Percentiles rank a stretch among this genome's conserved stretches.
Conservation (phyloP, 2,329 filamentous ascomycete species). For the Alternaria sp. region DNA sequence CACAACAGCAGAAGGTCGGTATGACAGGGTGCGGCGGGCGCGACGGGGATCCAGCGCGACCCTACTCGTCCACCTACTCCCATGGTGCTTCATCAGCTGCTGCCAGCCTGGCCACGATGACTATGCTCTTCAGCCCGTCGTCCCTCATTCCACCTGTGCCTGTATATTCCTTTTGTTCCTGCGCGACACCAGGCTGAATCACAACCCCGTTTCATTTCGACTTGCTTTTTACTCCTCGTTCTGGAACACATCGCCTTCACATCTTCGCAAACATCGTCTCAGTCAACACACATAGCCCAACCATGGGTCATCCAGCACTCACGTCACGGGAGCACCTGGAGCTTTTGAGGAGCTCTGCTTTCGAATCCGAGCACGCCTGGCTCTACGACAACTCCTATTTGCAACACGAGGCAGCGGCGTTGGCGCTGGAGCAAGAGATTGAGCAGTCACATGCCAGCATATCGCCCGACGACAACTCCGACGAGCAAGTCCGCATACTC, state of each 20-base stretch:
- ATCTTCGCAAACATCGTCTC: background rate
- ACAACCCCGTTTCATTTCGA: conserved; percentile 5
- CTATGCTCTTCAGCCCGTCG: conserved; percentile 20
- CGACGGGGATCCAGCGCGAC: conserved; percentile 25
- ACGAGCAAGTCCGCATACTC: conserved; percentile 46
- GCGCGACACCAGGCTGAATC: conserved; percentile 7
- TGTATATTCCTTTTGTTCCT: conserved; percentile 18
- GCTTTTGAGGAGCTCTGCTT: conserved; percentile 48
- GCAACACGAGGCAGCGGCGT: conserved; percentile 47
- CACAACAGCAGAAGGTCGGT: conserved; percentile 29
- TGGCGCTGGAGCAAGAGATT: conserved; percentile 46
- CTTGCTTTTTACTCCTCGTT: conserved; percentile 4
- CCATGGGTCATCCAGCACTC: conserved; percentile 37
- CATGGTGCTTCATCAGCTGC: conserved; percentile 31
- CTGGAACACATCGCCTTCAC: conserved; percentile 2
- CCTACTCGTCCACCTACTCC: conserved; percentile 20
- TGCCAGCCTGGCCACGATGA: conserved; percentile 17
- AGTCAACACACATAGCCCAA: conserved; percentile 18
- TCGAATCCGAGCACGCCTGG: conserved; percentile 50
- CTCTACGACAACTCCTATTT: conserved; percentile 49
- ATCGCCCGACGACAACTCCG: conserved; percentile 49
- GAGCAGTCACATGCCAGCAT: conserved; percentile 44
- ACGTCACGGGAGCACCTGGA: conserved; percentile 45
- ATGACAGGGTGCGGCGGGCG: conserved; percentile 31
- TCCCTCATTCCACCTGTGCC: conserved; percentile 18